These are phyloP conservation scores for Cadophora luteo-olivacea DNA, from an alignment of 2,329 filamentous ascomycete species.

Conservation along the genomic window DNA sequence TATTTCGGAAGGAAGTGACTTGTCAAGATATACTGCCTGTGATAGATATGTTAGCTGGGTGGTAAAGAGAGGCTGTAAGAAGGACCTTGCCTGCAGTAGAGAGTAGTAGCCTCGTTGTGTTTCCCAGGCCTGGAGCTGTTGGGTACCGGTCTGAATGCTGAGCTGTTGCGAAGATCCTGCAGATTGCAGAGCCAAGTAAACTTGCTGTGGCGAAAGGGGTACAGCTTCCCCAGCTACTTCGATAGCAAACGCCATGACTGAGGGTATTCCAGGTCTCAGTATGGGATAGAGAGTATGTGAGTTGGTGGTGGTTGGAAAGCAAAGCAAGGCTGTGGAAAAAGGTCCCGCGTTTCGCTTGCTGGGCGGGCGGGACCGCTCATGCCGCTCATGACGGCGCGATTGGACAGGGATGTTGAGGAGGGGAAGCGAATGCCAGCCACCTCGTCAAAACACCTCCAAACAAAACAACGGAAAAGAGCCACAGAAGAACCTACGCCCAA, in stretches of 20 bases:
- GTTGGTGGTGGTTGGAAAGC: not conserved
- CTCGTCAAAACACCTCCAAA: conserved; percentile 11
- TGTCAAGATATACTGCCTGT: conserved; percentile 82
- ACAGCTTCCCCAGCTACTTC: conserved; percentile 84
- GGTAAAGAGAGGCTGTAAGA: not conserved
- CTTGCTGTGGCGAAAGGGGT: conserved; percentile 67
- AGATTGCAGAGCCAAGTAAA: conserved; percentile 68
- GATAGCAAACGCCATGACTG: conserved; percentile 70
- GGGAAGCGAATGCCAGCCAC: conserved; percentile 9
- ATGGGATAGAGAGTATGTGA: not conserved
- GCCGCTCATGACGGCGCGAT: conserved; percentile 6
- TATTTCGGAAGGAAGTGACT: conserved; percentile 75
- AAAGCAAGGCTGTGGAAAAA: conserved; percentile 19
- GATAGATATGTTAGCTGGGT: conserved; percentile 17
- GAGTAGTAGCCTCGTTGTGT: conserved; percentile 69
- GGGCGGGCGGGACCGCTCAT: conserved; percentile 14
- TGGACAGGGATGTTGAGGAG: conserved; percentile 6
- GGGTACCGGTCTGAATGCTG: conserved; percentile 68
- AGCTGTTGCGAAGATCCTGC: conserved; percentile 68
- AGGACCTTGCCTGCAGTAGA: conserved; percentile 64
- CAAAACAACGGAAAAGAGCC: conserved; percentile 6
- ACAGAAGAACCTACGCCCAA: not conserved
- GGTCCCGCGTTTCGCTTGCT: conserved; percentile 18
- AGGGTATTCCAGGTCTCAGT: conserved; percentile 2
- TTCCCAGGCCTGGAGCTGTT: conserved; percentile 78